Conservation (phyloP, 164 flowering plant genomes). For the Nelumbo lutea region DNA sequence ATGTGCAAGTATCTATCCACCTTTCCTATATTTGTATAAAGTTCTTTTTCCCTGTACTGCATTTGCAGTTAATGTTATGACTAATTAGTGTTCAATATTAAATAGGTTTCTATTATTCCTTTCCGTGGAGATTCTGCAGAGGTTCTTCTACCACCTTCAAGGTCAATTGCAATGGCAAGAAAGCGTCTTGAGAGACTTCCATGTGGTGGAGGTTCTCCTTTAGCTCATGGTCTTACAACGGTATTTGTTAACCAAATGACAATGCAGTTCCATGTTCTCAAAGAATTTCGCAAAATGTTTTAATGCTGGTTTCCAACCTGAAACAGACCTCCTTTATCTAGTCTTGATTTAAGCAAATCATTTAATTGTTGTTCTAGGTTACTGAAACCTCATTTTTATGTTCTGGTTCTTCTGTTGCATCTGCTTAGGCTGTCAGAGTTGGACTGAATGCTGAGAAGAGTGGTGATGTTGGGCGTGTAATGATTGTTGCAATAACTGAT, state of each 20-base stretch:
- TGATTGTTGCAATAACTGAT: conserved; percentile 96
- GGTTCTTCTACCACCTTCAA: conserved; percentile 94
- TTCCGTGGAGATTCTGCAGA: conserved; percentile 96
- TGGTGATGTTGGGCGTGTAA: conserved; percentile 93
- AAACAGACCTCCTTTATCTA: too few relatives aligned
- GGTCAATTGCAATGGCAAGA: conserved; percentile 98
- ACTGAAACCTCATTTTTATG: not conserved
- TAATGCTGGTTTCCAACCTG: too few relatives aligned
- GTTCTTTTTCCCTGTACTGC: not conserved
- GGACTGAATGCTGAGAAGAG: conserved; percentile 95
- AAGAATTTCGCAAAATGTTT: too few relatives aligned
- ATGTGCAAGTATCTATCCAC: not conserved
- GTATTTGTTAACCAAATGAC: conserved; percentile 22
- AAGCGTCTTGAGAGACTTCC: conserved; percentile 95
- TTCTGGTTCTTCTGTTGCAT: not conserved
- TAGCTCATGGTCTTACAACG: conserved; percentile 94
- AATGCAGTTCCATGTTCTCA: too few relatives aligned
- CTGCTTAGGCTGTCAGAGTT: conserved; percentile 79
- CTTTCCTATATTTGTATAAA: not conserved
- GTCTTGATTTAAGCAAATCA: conserved; percentile 1
- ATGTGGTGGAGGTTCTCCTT: conserved; percentile 98
- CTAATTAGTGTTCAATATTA: conserved; percentile 6
- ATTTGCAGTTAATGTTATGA: not conserved
- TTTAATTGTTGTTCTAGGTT: not conserved
- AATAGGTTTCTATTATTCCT: conserved; percentile 83